Percentiles rank a stretch among this genome's conserved stretches.
Evolutionary conservation across 2,329 filamentous ascomycete genomes (phyloP).

Genomic region (Aspergillus awamori): DNA sequence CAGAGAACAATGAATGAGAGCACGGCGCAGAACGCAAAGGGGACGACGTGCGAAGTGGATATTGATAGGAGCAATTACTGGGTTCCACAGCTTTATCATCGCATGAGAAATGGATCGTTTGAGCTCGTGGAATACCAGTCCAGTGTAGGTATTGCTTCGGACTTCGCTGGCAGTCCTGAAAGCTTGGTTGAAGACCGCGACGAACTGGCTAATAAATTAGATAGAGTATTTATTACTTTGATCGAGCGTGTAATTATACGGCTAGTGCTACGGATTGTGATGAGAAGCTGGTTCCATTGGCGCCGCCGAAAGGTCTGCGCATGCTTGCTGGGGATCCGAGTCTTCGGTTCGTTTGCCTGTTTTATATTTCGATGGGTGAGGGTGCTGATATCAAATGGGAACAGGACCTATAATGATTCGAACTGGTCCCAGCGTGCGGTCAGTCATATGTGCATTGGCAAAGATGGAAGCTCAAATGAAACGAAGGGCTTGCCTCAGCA

Average conservation of each 20-base stretch:
- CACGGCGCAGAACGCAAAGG: constrained; percentile 48
- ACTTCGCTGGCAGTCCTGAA: background rate
- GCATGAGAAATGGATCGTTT: constrained; percentile 15
- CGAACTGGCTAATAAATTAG: constrained; percentile 15
- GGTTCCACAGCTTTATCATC: constrained; percentile 72
- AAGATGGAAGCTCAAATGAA: constrained; percentile 47
- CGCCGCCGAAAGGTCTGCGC: constrained; percentile 28
- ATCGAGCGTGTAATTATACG: constrained; percentile 26
- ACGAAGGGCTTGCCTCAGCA: constrained; percentile 67
- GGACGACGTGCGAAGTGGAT: constrained; percentile 63
- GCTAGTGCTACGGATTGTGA: constrained; percentile 17
- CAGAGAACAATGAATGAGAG: constrained; percentile 63
- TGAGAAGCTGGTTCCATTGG: constrained; percentile 12
- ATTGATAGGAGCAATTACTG: constrained; percentile 77
- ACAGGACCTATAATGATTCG: constrained; percentile 23
- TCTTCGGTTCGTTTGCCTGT: constrained; percentile 17
- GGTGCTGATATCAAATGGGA: background rate
- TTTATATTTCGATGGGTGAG: background rate
- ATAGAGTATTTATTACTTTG: constrained; percentile 28
- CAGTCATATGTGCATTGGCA: constrained; percentile 59
- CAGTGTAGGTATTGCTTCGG: constrained; percentile 17
- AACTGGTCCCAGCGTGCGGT: constrained; percentile 50
- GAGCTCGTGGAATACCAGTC: constrained; percentile 23
- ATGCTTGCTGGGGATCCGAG: constrained; percentile 26
- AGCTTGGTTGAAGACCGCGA: background rate